Evolutionary conservation across 2,329 filamentous ascomycete species (phyloP), one percentile per base, ranked within the genome.

Genomic region (Penicillium verrucosum): DNA sequence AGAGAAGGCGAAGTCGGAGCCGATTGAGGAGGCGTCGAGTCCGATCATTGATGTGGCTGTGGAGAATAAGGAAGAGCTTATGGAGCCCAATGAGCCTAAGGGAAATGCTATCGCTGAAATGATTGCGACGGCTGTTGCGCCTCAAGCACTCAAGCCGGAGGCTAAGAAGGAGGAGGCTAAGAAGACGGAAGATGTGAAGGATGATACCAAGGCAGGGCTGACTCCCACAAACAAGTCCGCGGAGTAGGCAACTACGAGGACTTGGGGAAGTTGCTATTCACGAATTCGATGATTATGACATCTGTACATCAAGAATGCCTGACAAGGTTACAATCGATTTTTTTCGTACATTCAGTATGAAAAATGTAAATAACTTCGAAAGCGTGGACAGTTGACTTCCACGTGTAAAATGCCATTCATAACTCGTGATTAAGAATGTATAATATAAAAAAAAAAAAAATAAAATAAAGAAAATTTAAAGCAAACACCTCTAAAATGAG

Each of bases 1-100:
- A 37, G 58, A 64, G 47, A 63, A 66, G 25, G 54, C 61, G 6
- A 54, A 60, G 21, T 61, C 68, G 5, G 67, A 68, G 27, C 59
- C 65, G 8, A 65, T 69, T 43, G 60, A 68, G 42, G 67, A 72
- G 57, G 61, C 36, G 4, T 27, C 53, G 12, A 56, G 40, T n/a
- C 54, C 54, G 16, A 32, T 29, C 5, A 10, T 40, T 18, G 42
- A 52, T 36, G 54, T 51, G 42, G 46, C 29, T 2, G 21, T 32
- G 9, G 46, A 51, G 14, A 55, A n/a, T 29, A 55, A 51, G 21
- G 52, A 55, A 30, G 38, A 37, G 30, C 52, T 55, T 1, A 50
- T 50, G 52, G 52, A 55, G 38, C 52, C 52, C 7, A 55, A 55
- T 37, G 52, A 55, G 32, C 52, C 52, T 1, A 43, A 51, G 38